These are phyloP conservation scores for Tephrocybe sp. DNA, from an alignment of 768 basidiomycete species.

Conservation along the genomic window DNA sequence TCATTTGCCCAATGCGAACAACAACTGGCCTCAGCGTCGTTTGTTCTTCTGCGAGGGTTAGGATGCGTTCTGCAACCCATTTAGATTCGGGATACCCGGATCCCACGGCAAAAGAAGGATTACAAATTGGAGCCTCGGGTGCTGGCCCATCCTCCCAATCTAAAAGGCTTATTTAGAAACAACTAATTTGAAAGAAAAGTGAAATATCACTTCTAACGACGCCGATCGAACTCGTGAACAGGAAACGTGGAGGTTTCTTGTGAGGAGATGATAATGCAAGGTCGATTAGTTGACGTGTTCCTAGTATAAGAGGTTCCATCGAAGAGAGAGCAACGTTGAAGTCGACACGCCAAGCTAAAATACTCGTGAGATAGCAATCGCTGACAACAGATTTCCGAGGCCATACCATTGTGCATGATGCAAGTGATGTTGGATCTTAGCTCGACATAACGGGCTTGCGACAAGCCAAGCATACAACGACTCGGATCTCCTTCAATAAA, in stretches of 20 bases:
- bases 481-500: slow-evolving; percentile 22
- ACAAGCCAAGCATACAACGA: slow-evolving; percentile 8
- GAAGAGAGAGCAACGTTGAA: slow-evolving; percentile 30
- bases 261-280: slow-evolving; percentile 27
- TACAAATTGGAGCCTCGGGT: slow-evolving; percentile 24
- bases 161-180: neutral
- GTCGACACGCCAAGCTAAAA: slow-evolving; percentile 34
- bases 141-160: slow-evolving; percentile 14
- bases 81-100: no score
- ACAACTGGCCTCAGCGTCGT: slow-evolving; percentile 29
- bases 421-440: slow-evolving; percentile 19
- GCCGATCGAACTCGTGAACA: slow-evolving; percentile 33
- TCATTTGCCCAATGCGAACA: slow-evolving; percentile 43
- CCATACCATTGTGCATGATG: slow-evolving; percentile 32
- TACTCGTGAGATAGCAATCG: no score
- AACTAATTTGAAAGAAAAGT: slow-evolving; percentile 4
- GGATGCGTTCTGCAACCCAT: no score
- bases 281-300: slow-evolving; percentile 31
- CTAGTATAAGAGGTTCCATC: slow-evolving; percentile 28
- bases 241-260: slow-evolving; percentile 23
- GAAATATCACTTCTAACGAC: slow-evolving; percentile 23
- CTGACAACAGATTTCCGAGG: no score
- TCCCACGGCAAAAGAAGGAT: slow-evolving; percentile 26
- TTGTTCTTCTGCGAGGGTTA: slow-evolving; percentile 24
- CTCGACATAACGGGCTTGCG: slow-evolving; percentile 1